These are phyloP conservation scores for Yamadazyma diospyri DNA, from an alignment of 1,139 yeast genomes.

Conservation along the genomic window DNA sequence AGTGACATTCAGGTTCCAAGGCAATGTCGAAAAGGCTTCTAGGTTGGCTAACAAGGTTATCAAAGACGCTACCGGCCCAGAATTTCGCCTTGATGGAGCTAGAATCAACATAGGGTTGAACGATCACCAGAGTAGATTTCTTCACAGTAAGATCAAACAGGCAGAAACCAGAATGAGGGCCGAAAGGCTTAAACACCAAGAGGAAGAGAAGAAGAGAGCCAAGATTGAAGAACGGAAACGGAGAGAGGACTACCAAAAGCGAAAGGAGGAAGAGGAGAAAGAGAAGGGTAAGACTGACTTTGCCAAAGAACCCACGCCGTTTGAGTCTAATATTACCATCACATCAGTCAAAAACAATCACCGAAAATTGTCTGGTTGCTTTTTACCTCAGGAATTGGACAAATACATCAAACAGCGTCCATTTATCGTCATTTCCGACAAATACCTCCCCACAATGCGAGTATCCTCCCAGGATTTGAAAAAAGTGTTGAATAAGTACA, in stretches of 20 bases:
- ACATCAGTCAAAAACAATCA: slow-evolving; percentile 30
- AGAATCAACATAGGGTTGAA: slow-evolving; percentile 36
- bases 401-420: slow-evolving; percentile 53
- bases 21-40: slow-evolving; percentile 54
- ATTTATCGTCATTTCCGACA: slow-evolving; percentile 52
- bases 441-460: slow-evolving; percentile 48
- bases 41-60: slow-evolving; percentile 35
- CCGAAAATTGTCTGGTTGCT: slow-evolving; percentile 30
- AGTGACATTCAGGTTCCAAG: slow-evolving; percentile 62
- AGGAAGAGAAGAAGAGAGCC: slow-evolving; percentile 29
- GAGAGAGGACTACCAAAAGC: slow-evolving; percentile 29
- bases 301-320: slow-evolving; percentile 7
- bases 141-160: slow-evolving; percentile 26
- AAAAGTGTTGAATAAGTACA: slow-evolving; percentile 49
- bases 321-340: slow-evolving; percentile 27
- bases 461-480: slow-evolving; percentile 55
- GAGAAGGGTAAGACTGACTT: slow-evolving; percentile 11
- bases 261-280: slow-evolving; percentile 23
- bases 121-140: slow-evolving; percentile 30
- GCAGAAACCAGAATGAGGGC: slow-evolving; percentile 27
- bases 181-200: slow-evolving; percentile 21
- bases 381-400: slow-evolving; percentile 44
- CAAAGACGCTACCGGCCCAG: slow-evolving; percentile 22
- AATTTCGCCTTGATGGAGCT: slow-evolving; percentile 40
- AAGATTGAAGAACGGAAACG: slow-evolving; percentile 23